Conservation (phyloP, 495 filamentous ascomycete genomes). For the Hyaloscypha bicolor region DNA sequence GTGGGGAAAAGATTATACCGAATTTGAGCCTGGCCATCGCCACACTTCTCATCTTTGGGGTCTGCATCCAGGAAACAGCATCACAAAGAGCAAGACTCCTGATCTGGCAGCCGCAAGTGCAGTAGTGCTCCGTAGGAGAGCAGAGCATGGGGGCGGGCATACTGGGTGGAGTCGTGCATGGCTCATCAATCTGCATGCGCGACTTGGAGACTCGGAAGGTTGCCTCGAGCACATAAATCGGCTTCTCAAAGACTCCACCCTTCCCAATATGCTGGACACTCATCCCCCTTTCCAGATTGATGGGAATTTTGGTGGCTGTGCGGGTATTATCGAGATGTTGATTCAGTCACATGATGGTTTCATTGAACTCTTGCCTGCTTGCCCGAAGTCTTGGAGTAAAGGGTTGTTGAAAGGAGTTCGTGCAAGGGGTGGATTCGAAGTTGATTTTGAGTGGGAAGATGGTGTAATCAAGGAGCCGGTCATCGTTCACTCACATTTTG, state of each 20-base stretch:
- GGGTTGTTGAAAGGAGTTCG: conserved; percentile 42
- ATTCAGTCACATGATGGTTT: conserved; percentile 50
- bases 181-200: conserved; percentile 46
- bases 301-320: conserved; percentile 53
- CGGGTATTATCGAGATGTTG: conserved; percentile 53
- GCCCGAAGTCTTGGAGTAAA: conserved; percentile 39
- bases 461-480: conserved; percentile 25
- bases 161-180: conserved; percentile 54
- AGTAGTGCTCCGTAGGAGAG: conserved; percentile 29
- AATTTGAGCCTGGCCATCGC: conserved; percentile 51
- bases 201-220: conserved; percentile 38
- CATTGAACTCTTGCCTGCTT: conserved; percentile 48
- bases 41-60: conserved; percentile 52
- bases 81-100: conserved; percentile 25
- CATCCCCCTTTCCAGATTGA: conserved; percentile 53
- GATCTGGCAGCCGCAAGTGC: conserved; percentile 37
- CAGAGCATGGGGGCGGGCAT: conserved; percentile 42
- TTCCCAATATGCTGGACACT: conserved; percentile 46
- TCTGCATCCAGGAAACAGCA: conserved; percentile 38
- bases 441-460: conserved; percentile 41
- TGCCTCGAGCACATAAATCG: conserved; percentile 41
- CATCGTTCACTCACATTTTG: conserved; percentile 7
- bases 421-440: conserved; percentile 46
- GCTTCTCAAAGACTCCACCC: conserved; percentile 43
- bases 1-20: conserved; percentile 49